Evolutionary conservation across 495 filamentous ascomycete genomes (phyloP).

Genomic region (Schizothecium vesticola): DNA sequence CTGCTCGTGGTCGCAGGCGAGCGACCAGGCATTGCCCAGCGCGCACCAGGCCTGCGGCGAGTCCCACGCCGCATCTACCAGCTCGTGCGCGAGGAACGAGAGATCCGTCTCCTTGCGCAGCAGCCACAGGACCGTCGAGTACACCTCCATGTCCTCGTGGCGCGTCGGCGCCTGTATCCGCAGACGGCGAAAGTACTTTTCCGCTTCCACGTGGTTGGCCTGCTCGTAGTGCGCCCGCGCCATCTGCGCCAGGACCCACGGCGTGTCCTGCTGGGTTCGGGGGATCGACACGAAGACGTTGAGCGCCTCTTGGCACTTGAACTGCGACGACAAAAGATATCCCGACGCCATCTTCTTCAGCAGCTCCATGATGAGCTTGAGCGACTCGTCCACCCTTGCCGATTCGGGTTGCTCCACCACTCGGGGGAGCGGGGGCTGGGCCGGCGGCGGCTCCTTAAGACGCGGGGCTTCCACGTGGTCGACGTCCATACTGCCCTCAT

Average conservation of each 20-base stretch:
- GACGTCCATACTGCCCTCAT: slow-evolving; percentile 58
- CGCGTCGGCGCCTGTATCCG: slow-evolving; percentile 70
- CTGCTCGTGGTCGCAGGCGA: slow-evolving; percentile 92
- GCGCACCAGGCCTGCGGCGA: slow-evolving; percentile 96
- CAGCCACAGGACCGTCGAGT: slow-evolving; percentile 96
- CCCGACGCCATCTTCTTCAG: slow-evolving; percentile 77
- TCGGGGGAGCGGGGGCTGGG: slow-evolving; percentile 30
- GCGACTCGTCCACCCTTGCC: slow-evolving; percentile 64
- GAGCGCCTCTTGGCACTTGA: slow-evolving; percentile 70
- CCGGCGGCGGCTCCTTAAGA: slow-evolving; percentile 41
- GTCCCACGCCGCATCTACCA: slow-evolving; percentile 77
- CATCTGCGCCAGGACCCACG: slow-evolving; percentile 90
- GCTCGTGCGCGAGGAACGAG: slow-evolving; percentile 83
- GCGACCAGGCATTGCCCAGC: slow-evolving; percentile 88
- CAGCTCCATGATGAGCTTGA: slow-evolving; percentile 72
- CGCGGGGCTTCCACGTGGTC: slow-evolving; percentile 51
- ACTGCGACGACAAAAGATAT: slow-evolving; percentile 70
- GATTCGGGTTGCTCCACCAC: slow-evolving; percentile 40
- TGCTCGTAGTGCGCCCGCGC: slow-evolving; percentile 87
- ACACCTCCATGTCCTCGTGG: slow-evolving; percentile 92
- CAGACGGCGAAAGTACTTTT: slow-evolving; percentile 74
- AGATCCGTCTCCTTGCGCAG: slow-evolving; percentile 86
- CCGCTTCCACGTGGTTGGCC: slow-evolving; percentile 75
- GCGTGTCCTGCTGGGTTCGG: slow-evolving; percentile 76
- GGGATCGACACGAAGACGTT: slow-evolving; percentile 64